These are phyloP conservation scores for Neurospora intermedia DNA, from an alignment of 495 filamentous ascomycete species.

Conservation along the genomic window DNA sequence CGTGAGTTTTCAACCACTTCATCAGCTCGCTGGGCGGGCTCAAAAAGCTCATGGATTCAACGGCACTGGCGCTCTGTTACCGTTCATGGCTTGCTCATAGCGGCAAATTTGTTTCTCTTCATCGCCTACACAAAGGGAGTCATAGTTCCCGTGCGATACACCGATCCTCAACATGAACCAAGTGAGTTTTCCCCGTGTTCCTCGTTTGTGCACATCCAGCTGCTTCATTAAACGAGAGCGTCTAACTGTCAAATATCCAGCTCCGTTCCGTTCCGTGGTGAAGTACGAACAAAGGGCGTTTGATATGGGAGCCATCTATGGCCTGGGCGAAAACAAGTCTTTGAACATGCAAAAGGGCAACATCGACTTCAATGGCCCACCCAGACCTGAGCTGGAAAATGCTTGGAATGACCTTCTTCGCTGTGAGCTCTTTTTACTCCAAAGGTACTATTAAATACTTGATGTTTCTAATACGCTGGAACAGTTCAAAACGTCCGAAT, in stretches of 20 bases:
- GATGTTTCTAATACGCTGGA: not conserved
- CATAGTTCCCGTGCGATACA: not conserved
- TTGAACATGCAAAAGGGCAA: not conserved
- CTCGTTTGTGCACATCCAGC: not conserved
- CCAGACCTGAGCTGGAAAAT: not conserved
- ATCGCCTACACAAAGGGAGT: not conserved
- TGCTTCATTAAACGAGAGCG: not conserved
- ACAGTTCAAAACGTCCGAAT: not conserved
- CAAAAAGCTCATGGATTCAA: not conserved
- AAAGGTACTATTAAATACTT: too few relatives aligned
- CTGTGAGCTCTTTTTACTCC: not conserved
- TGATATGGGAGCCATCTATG: not conserved
- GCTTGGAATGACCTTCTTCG: constrained; percentile 1
- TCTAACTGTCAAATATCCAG: not conserved
- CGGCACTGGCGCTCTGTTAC: constrained; percentile 1
- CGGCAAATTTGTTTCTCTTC: not conserved
- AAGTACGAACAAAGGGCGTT: not conserved
- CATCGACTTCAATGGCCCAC: not conserved
- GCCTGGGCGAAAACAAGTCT: not conserved
- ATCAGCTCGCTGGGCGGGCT: not conserved
- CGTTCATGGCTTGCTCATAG: not conserved
- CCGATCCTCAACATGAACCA: not conserved
- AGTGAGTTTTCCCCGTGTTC: not conserved
- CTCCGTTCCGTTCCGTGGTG: not conserved
- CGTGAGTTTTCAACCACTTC: not conserved